Evolutionary conservation across 768 basidiomycete genomes (phyloP).

Genomic region (Fibroporia radiculosa): DNA sequence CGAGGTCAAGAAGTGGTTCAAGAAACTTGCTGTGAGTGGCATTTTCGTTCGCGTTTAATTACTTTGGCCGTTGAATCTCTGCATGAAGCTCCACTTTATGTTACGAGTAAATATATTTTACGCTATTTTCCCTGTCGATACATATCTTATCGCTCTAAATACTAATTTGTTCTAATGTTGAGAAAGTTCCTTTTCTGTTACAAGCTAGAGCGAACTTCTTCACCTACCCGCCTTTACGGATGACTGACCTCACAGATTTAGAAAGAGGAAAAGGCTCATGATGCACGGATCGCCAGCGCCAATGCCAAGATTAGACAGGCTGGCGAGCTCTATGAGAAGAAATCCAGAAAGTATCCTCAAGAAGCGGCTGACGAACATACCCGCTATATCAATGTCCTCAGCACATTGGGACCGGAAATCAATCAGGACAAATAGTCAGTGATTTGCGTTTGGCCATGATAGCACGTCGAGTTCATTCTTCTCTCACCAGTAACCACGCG

Average conservation of each 20-base stretch:
- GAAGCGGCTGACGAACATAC: slow-evolving; percentile 71
- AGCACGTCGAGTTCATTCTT: no score
- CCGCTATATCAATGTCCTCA: slow-evolving; percentile 69
- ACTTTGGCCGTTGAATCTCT: neutral
- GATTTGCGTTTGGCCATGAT: neutral
- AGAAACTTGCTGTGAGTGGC: slow-evolving; percentile 62
- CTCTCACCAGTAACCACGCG: slow-evolving; percentile 50
- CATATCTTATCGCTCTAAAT: no score
- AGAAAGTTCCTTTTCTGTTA: no score
- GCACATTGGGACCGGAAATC: slow-evolving; percentile 66
- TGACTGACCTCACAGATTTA: slow-evolving; percentile 20
- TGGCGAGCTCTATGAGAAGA: slow-evolving; percentile 72
- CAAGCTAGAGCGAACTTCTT: no score
- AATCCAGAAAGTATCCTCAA: slow-evolving; percentile 61
- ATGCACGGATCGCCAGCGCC: slow-evolving; percentile 57
- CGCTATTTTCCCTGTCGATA: no score
- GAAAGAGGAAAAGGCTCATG: slow-evolving; percentile 79
- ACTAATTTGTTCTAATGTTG: no score
- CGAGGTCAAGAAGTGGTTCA: slow-evolving; percentile 83
- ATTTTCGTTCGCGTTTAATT: no score
- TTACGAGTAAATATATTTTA: no score
- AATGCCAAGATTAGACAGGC: slow-evolving; percentile 76
- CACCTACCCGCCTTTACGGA: no score
- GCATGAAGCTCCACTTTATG: neutral
- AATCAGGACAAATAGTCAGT: slow-evolving; percentile 75